These are phyloP conservation scores for Ascochyta fabae DNA, from an alignment of 2,329 filamentous ascomycete genomes.

Conservation along the genomic window DNA sequence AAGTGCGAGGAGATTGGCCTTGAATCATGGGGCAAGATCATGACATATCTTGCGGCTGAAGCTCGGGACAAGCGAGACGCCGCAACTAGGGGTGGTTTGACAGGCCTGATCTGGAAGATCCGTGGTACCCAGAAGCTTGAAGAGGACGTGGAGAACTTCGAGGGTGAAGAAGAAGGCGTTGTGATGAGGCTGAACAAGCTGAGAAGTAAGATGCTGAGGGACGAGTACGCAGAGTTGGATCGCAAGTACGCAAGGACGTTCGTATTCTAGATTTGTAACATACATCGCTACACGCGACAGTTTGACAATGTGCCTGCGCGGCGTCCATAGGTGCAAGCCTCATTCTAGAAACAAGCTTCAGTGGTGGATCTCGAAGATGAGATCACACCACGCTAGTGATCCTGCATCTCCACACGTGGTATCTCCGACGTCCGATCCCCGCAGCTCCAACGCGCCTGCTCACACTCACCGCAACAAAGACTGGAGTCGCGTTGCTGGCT, in stretches of 20 bases:
- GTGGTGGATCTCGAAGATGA: conserved; percentile 14
- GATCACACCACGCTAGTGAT: conserved; percentile 11
- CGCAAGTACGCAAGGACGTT: conserved; percentile 45
- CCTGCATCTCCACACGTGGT: conserved; percentile 20
- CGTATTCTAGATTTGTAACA: conserved; percentile 35
- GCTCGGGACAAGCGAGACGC: conserved; percentile 44
- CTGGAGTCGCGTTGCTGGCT: background rate
- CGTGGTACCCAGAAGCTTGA: conserved; percentile 36
- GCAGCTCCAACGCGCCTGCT: conserved; percentile 16
- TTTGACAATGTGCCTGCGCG: background rate
- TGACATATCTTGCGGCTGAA: conserved; percentile 65
- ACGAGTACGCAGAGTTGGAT: conserved; percentile 46
- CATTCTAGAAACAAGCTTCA: conserved; percentile 7
- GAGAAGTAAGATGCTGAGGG: conserved; percentile 40
- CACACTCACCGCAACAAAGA: conserved; percentile 5
- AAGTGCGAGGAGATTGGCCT: conserved; percentile 80
- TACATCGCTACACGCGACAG: background rate
- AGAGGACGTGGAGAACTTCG: conserved; percentile 39
- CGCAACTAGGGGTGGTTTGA: conserved; percentile 29
- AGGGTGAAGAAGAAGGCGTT: conserved; percentile 46
- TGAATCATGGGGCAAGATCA: conserved; percentile 84
- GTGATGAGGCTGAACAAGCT: conserved; percentile 43
- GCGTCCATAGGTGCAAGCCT: background rate
- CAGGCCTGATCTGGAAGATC: conserved; percentile 34
- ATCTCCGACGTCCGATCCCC: conserved; percentile 15